phyloP scores from a whole-genome alignment of 2,329 filamentous ascomycete species.

The Alternaria dauci region DNA sequence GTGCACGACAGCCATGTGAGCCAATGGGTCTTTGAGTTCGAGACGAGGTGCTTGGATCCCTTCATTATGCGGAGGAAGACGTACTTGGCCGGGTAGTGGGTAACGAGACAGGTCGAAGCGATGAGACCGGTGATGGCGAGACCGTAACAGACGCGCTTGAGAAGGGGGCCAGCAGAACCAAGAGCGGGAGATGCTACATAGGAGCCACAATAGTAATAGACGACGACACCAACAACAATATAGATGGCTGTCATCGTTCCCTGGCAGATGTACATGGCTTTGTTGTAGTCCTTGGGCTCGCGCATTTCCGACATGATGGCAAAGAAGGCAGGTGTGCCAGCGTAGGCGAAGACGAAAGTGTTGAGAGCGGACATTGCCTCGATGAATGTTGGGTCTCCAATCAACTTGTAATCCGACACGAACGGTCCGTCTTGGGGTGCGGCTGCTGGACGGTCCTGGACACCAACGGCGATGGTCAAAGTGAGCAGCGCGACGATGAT shows the following conservation, averaged over 20 bases:
- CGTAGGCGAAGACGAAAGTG: slow-evolving; percentile 10
- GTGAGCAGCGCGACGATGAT: slow-evolving; percentile 23
- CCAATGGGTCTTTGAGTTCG: slow-evolving; percentile 13
- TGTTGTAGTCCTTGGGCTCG: slow-evolving; percentile 65
- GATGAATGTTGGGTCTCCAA: slow-evolving; percentile 13
- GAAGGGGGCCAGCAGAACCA: slow-evolving; percentile 62
- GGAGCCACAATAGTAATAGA: slow-evolving; percentile 70
- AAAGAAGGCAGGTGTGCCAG: slow-evolving; percentile 44
- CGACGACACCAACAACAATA: slow-evolving; percentile 69
- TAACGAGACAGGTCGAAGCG: slow-evolving; percentile 8
- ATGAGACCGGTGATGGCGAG: slow-evolving; percentile 41
- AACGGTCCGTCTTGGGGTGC: slow-evolving; percentile 23
- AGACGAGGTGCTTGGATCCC: slow-evolving; percentile 68
- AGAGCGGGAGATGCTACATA: slow-evolving; percentile 70
- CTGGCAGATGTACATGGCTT: slow-evolving; percentile 67
- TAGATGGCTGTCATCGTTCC: slow-evolving; percentile 67
- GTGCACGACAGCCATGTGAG: slow-evolving; percentile 13
- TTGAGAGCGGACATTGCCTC: slow-evolving; percentile 16
- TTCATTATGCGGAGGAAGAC: slow-evolving; percentile 71
- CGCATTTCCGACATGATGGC: slow-evolving; percentile 69
- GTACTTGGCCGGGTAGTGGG: slow-evolving; percentile 11
- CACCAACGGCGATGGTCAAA: slow-evolving; percentile 23
- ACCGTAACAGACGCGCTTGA: slow-evolving; percentile 66
- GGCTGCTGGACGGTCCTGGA: slow-evolving; percentile 29
- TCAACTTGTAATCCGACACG: slow-evolving; percentile 11